Evolutionary conservation across 2,329 filamentous ascomycete genomes (phyloP).

Genomic region (Fusarium nelsonii): DNA sequence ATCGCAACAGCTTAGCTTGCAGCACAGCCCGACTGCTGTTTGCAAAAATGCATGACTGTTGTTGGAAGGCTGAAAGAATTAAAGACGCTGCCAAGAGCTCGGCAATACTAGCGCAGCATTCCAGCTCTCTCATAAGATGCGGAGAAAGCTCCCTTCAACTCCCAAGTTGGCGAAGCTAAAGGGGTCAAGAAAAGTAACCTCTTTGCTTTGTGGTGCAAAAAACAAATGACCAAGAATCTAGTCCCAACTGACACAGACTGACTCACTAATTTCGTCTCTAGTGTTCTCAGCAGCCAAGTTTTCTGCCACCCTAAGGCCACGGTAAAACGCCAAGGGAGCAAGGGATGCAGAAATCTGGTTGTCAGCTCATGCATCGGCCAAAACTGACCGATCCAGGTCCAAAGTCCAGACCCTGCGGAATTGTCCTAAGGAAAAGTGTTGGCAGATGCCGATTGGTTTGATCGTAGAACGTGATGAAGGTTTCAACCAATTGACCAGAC

Average conservation of each 20-base stretch:
- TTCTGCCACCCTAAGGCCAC: background rate
- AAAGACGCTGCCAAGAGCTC: conserved; percentile 38
- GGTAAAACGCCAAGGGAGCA: conserved; percentile 6
- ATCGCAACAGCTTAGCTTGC: conserved; percentile 22
- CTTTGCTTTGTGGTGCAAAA: too few relatives aligned
- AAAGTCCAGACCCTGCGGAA: conserved; percentile 14
- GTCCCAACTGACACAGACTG: too few relatives aligned
- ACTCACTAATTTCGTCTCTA: too few relatives aligned
- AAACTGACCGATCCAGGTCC: conserved; percentile 20
- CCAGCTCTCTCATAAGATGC: conserved; percentile 18
- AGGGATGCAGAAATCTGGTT: conserved; percentile 25
- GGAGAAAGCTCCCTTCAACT: conserved; percentile 18
- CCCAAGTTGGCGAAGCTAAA: conserved; percentile 13
- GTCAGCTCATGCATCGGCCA: conserved; percentile 33
- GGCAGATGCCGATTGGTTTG: conserved; percentile 30
- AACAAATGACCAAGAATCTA: too few relatives aligned
- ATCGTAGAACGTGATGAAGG: background rate
- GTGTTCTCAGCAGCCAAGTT: too few relatives aligned
- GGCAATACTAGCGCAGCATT: conserved; percentile 31
- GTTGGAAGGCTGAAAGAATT: conserved; percentile 6
- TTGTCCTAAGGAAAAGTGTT: conserved; percentile 16
- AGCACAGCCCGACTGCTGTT: conserved; percentile 11
- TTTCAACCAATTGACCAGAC: conserved; percentile 22
- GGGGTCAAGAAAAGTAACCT: too few relatives aligned
- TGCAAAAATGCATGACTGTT: conserved; percentile 8